Evolutionary conservation across 176 grass and related monocot species (phyloP), one percentile per base, ranked within the genome.

Genomic region (Leersia perrieri): DNA sequence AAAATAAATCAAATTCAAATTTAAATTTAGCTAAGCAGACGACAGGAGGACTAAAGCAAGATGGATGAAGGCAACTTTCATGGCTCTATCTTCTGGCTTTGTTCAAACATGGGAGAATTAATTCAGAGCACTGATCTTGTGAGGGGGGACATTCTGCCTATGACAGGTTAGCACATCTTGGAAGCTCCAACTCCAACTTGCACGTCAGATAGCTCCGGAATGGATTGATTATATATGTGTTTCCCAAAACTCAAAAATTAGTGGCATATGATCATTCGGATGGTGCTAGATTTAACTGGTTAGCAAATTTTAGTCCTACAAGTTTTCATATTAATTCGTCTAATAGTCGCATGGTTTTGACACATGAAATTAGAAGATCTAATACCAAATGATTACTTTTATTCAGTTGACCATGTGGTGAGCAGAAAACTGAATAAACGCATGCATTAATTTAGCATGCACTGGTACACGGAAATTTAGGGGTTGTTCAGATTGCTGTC

Each of bases 51-150:
- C n/a, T n/a, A n/a, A n/a, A n/a, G n/a, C n/a, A n/a, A 20, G 10
- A 62, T 61, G 63, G 38, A 61, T 63, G 23, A 70, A 75, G 9
- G 25, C 36, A 47, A 68, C n/a, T n/a, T n/a, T n/a, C n/a, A n/a
- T n/a, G n/a, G n/a, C n/a, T n/a, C n/a, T n/a, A n/a, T 25, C 23
- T 30, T 38, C 11, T 15, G 4, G 22, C 23, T 38, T 40, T 79
- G 33, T 66, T 63, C 38, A 63, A 32, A 64, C 79, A 72, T 72
- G 41, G 58, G n/a, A n/a, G n/a, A n/a, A n/a, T n/a, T n/a, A n/a
- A 88, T 83, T 34, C 36, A 11, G 42, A 53, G 57, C 36, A 55
- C 26, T 83, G 49, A 63, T 84, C 25, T 75, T 75, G 16, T 49
- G 70, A 88, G 45, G 23, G 23, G 47, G 7, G 60, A 88, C 68